Conservation (phyloP, 345 rosid genomes). For the Citrus glauca region DNA sequence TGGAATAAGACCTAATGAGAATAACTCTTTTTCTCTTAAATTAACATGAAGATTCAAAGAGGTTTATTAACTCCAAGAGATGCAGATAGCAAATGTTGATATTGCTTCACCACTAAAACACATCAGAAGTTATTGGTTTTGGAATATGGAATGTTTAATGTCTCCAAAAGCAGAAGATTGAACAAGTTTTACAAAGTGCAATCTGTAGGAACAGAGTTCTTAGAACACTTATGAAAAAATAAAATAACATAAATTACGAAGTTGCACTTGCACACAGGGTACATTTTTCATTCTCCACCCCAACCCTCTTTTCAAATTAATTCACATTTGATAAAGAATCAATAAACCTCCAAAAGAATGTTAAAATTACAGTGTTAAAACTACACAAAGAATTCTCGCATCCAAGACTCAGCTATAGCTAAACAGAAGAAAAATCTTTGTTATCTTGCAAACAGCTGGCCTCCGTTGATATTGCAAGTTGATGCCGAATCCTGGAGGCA, state of each 20-base stretch:
- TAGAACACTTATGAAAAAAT: background rate
- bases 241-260: too few relatives aligned
- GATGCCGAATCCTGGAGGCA: slow-evolving; percentile 76
- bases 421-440: background rate
- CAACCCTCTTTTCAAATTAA: background rate
- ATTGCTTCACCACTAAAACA: too few relatives aligned
- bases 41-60: background rate
- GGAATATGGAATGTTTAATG: background rate
- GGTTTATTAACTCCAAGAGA: background rate
- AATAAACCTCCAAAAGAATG: slow-evolving; percentile 10
- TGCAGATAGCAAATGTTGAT: background rate
- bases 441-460: slow-evolving; percentile 57
- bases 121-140: background rate
- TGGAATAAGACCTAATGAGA: too few relatives aligned
- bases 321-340: slow-evolving; percentile 4
- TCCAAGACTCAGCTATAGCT: background rate
- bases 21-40: too few relatives aligned
- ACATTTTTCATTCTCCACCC: background rate
- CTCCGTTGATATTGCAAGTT: slow-evolving; percentile 60
- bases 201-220: background rate
- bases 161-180: background rate
- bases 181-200: background rate
- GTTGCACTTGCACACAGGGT: background rate
- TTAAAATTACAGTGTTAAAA: background rate
- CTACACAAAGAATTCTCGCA: background rate